Evolutionary conservation across 2,329 filamentous ascomycete species (phyloP).

Genomic region (Trichophyton mentagrophytes): DNA sequence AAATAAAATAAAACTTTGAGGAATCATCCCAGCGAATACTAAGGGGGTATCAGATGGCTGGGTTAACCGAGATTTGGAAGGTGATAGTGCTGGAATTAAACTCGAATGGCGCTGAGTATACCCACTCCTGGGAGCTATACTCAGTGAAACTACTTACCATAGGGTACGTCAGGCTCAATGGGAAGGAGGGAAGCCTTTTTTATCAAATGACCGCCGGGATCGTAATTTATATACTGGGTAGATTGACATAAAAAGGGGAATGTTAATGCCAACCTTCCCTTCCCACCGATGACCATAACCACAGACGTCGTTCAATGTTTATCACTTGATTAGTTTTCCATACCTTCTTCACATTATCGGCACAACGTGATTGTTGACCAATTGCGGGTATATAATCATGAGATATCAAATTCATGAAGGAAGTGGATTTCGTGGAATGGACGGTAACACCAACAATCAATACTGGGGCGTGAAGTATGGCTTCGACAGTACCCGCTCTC

Average conservation of each 20-base stretch:
- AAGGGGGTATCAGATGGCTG: not conserved
- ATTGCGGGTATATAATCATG: not conserved
- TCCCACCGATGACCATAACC: not conserved
- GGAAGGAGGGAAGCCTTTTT: not conserved
- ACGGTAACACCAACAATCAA: not conserved
- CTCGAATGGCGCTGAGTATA: not conserved
- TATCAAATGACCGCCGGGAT: too few relatives aligned
- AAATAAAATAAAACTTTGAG: not conserved
- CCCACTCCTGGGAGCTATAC: not conserved
- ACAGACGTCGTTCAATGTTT: not conserved
- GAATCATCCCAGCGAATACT: too few relatives aligned
- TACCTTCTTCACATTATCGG: too few relatives aligned
- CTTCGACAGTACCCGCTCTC: slow-evolving; percentile 14
- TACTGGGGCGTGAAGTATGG: not conserved
- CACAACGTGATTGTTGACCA: not conserved
- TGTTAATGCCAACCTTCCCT: not conserved
- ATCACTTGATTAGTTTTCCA: not conserved
- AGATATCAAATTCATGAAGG: not conserved
- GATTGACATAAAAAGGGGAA: not conserved
- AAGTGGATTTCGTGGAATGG: not conserved
- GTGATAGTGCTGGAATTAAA: not conserved
- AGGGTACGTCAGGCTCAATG: not conserved
- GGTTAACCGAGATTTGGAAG: not conserved
- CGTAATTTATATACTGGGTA: not conserved
- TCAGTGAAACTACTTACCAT: not conserved